Base-by-base conservation (phyloP, 352 stramenopile species). In the Phytophthora pluvialis region DNA sequence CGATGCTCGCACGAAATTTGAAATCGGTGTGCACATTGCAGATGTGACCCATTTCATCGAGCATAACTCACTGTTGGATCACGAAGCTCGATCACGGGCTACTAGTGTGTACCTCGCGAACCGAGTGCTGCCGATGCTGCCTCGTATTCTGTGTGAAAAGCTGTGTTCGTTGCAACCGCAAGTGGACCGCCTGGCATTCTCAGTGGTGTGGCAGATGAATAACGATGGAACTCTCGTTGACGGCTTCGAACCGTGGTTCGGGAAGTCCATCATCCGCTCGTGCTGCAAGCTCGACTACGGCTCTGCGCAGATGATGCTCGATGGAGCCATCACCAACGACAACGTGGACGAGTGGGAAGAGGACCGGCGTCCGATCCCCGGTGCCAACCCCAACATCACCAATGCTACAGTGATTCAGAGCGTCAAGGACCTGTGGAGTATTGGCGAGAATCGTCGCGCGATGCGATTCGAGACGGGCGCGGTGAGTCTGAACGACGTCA, bases 21-120 rank as follows among this genome's bases (percentile, higher is more conserved):
- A 97, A 48, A 78, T 99, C 6, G 97, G 97, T 26, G 97, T 99
- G 11, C 98, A 99, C 70, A 99, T 99, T 79, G 98, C 98, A 1
- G 98, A 99, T 69, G 97, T 99, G 28, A 98, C 94, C 26, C 88
- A 99, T 67, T 99, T 99, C 71, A 78, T 99, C 3, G 64, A 80
- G 36, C 80, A 87, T 13, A 83, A 89, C 38, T 98, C 80, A 5
- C 51, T 87, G n/a, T 74, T 99, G n/a, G 97, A 99, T 67, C 52
- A 77, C 10, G 97, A 99, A 74, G 98, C 97, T 7, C 74, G 91
- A 35, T 76, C 86, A 36, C 93, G 98, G 42, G 91, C 88, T 5
- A 99, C 98, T 4, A 99, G 93, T 28, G 94, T 99, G 0, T 99
- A 99, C 73, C 80, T 99, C 0, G 92, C 98, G 13, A 96, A 99